A percentile compares a stretch with the other conserved stretches of the same genome.
Conservation (phyloP, 1,284 basidiomycete species). For the Anthracocystis setariae region DNA sequence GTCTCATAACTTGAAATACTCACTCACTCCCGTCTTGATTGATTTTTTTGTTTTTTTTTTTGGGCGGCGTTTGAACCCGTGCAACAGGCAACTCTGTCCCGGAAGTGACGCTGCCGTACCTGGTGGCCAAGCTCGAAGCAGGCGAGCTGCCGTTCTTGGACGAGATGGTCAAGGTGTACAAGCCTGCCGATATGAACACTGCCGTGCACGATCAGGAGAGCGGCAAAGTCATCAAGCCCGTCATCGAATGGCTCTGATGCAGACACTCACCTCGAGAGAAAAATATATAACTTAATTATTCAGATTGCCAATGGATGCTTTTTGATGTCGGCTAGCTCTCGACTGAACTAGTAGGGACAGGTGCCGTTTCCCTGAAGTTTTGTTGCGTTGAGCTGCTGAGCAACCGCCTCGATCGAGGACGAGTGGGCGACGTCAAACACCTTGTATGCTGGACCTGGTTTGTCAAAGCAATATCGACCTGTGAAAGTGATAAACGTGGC, state of each 20-base stretch:
- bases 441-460: conserved; percentile 29
- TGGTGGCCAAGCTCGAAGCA: conserved; percentile 28
- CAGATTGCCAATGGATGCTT: no score
- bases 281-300: no score
- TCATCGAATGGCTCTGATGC: conserved; percentile 31
- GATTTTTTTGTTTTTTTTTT: background rate
- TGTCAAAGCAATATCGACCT: conserved; percentile 32
- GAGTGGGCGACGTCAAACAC: conserved; percentile 33
- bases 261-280: no score
- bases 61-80: background rate
- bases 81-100: conserved; percentile 30
- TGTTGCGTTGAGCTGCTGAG: conserved; percentile 20
- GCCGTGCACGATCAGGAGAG: conserved; percentile 28
- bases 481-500: conserved; percentile 36
- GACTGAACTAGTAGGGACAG: conserved; percentile 14
- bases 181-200: conserved; percentile 32
- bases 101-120: conserved; percentile 25
- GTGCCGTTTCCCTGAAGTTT: conserved; percentile 25
- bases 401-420: conserved; percentile 25
- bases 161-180: conserved; percentile 34
- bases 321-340: no score
- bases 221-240: conserved; percentile 44
- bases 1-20: background rate
- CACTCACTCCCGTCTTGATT: background rate
- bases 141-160: conserved; percentile 31